These are phyloP conservation scores for Sicyos edulis DNA, from an alignment of 306 rosid genomes.

Conservation along the genomic window DNA sequence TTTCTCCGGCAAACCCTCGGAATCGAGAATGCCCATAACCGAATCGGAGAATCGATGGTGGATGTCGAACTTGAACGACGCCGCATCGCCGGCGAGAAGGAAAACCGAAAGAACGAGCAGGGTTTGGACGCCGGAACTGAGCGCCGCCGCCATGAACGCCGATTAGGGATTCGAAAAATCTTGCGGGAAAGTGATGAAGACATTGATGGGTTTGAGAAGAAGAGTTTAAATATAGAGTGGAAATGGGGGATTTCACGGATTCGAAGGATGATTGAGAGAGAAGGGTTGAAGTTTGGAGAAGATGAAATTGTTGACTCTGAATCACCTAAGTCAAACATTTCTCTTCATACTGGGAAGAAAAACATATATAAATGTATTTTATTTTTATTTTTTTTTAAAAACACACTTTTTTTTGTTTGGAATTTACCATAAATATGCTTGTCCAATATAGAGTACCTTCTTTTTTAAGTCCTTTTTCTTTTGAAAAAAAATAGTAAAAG, in stretches of 20 bases:
- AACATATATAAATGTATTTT: background rate
- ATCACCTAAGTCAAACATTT: background rate
- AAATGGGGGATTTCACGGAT: background rate
- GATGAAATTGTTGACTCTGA: background rate
- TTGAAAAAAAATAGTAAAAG: no score
- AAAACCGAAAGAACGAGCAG: conserved; percentile 1
- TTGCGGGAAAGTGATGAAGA: background rate
- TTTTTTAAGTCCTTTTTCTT: no score
- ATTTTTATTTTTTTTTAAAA: no score
- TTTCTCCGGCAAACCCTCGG: conserved; percentile 43
- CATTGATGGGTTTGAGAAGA: background rate
- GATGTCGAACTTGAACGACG: conserved; percentile 31
- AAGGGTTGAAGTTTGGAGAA: conserved; percentile 14
- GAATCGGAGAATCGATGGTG: conserved; percentile 70
- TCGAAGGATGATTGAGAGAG: background rate
- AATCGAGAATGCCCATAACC: conserved; percentile 47
- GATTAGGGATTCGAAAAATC: background rate
- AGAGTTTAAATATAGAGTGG: conserved; percentile 13
- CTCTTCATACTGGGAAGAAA: background rate
- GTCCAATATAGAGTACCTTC: no score
- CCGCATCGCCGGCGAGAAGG: background rate
- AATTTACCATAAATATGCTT: no score
- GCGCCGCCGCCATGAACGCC: conserved; percentile 8
- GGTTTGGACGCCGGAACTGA: background rate
- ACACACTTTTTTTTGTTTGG: no score